Evolutionary conservation across 192 early-diverging fungal genomes (phyloP).

Genomic region (Gryganskiella cystojenkinii): DNA sequence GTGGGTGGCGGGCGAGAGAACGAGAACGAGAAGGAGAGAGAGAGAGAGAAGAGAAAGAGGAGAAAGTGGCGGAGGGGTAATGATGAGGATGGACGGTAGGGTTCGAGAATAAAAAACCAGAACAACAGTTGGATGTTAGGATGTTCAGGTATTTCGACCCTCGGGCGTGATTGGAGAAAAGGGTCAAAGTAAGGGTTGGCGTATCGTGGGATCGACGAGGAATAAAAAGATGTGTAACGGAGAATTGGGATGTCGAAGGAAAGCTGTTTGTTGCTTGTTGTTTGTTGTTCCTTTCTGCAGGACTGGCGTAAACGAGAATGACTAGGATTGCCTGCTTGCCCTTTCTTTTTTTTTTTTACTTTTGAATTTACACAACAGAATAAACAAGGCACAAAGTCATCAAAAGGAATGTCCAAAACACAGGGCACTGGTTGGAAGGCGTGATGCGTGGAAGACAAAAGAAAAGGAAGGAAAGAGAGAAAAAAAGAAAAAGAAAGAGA

Average conservation of each 20-base stretch:
- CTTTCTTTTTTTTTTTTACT: too few species aligned
- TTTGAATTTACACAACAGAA: not conserved
- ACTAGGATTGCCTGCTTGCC: not conserved
- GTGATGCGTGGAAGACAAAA: not conserved
- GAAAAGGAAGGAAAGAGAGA: not conserved
- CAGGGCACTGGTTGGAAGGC: not conserved
- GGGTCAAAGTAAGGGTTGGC: not conserved
- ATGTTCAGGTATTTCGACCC: not conserved
- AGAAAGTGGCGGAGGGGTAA: not conserved
- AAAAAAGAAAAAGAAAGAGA: not conserved
- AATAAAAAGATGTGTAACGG: not conserved
- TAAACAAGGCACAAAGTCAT: not conserved
- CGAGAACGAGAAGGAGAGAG: constrained; percentile 1
- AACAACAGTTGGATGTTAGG: not conserved
- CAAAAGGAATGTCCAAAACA: not conserved
- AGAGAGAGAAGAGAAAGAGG: not conserved
- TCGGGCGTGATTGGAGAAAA: not conserved
- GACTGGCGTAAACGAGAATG: not conserved
- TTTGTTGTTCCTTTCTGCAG: not conserved
- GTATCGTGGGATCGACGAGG: not conserved
- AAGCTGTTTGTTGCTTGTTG: not conserved
- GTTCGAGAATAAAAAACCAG: too few species aligned
- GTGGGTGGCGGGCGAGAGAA: not conserved
- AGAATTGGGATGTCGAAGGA: not conserved
- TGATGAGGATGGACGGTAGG: not conserved